Evolutionary conservation across 2,329 filamentous ascomycete species (phyloP).

Genomic region (Talaromyces sp.): DNA sequence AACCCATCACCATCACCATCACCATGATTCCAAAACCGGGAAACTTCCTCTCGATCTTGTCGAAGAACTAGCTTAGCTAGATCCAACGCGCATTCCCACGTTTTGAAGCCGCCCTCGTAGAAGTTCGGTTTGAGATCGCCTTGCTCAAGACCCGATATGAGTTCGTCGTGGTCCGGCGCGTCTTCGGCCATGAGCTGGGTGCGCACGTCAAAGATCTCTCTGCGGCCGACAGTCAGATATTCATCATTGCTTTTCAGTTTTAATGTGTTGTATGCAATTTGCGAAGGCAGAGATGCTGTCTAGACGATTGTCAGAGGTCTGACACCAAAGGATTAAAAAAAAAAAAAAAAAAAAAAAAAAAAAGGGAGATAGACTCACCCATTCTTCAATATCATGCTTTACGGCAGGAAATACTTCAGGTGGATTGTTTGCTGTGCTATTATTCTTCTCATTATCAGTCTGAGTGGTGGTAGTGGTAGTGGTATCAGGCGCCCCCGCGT

Average conservation of each 20-base stretch:
- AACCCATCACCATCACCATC: constrained; percentile 21
- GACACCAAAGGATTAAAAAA: background rate
- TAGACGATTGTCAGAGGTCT: constrained; percentile 19
- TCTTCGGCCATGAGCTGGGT: constrained; percentile 59
- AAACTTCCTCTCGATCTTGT: background rate
- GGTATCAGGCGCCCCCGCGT: constrained; percentile 36
- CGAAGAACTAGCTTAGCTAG: constrained; percentile 34
- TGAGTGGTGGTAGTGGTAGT: constrained; percentile 55
- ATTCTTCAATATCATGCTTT: constrained; percentile 9
- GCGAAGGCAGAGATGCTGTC: constrained; percentile 53
- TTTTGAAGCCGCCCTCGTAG: constrained; percentile 65
- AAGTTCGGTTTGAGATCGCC: constrained; percentile 56
- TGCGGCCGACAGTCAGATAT: constrained; percentile 44
- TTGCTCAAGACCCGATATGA: constrained; percentile 46
- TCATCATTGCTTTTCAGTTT: constrained; percentile 8
- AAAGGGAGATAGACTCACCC: constrained; percentile 2
- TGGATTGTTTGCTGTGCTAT: background rate
- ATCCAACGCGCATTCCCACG: constrained; percentile 62
- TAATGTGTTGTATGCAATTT: constrained; percentile 54
- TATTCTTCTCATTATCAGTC: constrained; percentile 20
- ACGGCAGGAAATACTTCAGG: background rate
- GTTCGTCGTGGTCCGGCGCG: constrained; percentile 18
- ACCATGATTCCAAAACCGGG: constrained; percentile 21
- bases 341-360: background rate
- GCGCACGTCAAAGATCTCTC: constrained; percentile 59